phyloP scores from a whole-genome alignment of 202 grass and related monocot species.

The Hordeum pubiflorum region DNA sequence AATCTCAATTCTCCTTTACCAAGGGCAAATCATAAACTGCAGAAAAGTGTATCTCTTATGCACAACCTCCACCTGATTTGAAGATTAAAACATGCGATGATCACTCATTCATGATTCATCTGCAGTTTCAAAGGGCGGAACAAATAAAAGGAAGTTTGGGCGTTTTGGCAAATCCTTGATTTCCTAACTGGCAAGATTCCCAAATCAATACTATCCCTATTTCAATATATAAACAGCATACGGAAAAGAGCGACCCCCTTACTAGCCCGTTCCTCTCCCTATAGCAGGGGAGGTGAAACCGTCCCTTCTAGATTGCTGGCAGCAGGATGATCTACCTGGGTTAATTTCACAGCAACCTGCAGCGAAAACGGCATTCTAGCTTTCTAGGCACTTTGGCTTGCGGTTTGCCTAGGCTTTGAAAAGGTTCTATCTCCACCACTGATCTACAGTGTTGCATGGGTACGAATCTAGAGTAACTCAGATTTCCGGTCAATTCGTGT shows the following conservation, averaged over 20 bases:
- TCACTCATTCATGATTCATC: not conserved
- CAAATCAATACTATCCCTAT: not conserved
- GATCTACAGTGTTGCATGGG: not conserved
- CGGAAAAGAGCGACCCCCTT: not conserved
- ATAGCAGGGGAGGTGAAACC: not conserved
- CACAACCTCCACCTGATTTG: not conserved
- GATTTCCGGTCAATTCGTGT: not conserved
- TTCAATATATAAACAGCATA: not conserved
- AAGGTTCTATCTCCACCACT: not conserved
- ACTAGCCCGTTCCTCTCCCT: not conserved
- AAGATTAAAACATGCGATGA: not conserved
- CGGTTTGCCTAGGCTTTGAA: not conserved
- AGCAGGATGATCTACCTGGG: not conserved
- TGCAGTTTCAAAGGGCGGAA: not conserved
- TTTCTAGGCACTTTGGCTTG: not conserved
- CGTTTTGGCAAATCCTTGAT: not conserved
- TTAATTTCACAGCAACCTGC: not conserved
- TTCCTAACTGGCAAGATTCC: not conserved
- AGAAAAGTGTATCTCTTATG: not conserved
- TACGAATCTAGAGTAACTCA: not conserved
- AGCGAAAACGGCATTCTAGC: not conserved
- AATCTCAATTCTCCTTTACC: not conserved
- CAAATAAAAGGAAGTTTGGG: not conserved
- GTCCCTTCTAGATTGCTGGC: not conserved
- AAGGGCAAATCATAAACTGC: not conserved